phyloP scores from a whole-genome alignment of 768 basidiomycete species.

The Boletus subcaerulescens region DNA sequence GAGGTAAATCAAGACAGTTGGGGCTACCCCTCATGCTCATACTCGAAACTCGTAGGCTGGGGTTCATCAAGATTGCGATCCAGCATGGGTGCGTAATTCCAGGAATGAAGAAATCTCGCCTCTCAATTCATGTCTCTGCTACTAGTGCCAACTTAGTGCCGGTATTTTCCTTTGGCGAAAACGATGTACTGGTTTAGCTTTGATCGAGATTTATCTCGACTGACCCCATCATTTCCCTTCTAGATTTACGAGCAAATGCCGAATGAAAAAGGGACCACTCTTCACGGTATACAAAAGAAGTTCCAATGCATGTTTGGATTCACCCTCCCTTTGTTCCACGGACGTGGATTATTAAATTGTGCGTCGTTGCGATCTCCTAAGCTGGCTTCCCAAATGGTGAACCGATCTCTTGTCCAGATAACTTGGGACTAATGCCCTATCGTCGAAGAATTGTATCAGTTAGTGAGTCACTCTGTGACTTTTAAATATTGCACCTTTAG shows the following conservation, averaged over 20 bases:
- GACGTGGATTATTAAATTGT: conserved; percentile 94
- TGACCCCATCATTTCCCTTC: neutral
- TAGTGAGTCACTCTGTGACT: conserved; percentile 54
- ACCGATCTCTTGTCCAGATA: conserved; percentile 46
- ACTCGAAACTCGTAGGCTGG: conserved; percentile 49
- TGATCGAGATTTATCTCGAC: neutral
- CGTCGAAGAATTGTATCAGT: conserved; percentile 94
- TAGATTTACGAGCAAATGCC: conserved; percentile 98
- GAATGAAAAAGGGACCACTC: conserved; percentile 86
- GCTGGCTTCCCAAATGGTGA: neutral
- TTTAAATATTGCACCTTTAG: neutral
- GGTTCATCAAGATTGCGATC: conserved; percentile 94
- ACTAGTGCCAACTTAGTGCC: conserved; percentile 90
- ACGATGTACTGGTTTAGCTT: conserved; percentile 64
- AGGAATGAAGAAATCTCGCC: neutral
- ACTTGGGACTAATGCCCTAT: conserved; percentile 93
- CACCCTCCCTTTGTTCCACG: conserved; percentile 96
- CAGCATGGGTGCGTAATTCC: conserved; percentile 65
- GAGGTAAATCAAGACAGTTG: conserved; percentile 40
- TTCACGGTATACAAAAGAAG: conserved; percentile 83
- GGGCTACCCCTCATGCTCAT: neutral
- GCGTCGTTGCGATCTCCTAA: conserved; percentile 23
- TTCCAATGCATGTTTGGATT: conserved; percentile 95
- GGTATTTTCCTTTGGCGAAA: conserved; percentile 98
- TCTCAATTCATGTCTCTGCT: conserved; percentile 1